These are phyloP conservation scores for Solidago caesia DNA, from an alignment of 129 eudicot genomes.

Conservation along the genomic window DNA sequence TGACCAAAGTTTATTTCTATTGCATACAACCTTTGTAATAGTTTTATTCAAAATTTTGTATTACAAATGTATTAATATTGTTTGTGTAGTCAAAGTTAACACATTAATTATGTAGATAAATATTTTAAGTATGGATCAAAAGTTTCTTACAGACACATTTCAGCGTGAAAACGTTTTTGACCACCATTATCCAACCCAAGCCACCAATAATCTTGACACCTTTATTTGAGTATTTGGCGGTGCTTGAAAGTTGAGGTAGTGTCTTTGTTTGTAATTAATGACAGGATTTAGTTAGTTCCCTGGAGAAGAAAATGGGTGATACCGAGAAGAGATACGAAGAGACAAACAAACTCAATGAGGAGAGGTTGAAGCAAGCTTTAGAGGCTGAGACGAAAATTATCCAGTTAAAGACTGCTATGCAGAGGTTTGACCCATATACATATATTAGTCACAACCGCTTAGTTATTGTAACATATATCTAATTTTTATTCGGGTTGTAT, in stretches of 20 bases:
- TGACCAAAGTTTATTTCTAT: not conserved
- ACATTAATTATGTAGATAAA: not conserved
- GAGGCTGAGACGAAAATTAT: slow-evolving; percentile 75
- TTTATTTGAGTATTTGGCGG: not conserved
- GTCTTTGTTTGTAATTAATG: slow-evolving; percentile 1
- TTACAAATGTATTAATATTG: not conserved
- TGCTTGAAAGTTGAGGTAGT: not conserved
- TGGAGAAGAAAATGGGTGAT: slow-evolving; percentile 69
- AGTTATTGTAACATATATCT: not conserved
- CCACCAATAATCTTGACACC: not conserved
- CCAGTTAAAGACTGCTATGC: slow-evolving; percentile 69
- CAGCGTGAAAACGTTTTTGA: not conserved
- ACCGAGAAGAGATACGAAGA: slow-evolving; percentile 78
- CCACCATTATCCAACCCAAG: not conserved
- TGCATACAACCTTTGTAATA: not conserved
- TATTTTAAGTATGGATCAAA: no score
- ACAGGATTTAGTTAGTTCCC: slow-evolving; percentile 64
- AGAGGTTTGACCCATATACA: slow-evolving; percentile 42
- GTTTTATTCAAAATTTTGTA: not conserved
- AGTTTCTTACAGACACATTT: no score
- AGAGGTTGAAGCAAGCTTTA: slow-evolving; percentile 69
- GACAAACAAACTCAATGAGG: slow-evolving; percentile 74
- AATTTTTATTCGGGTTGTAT: slow-evolving; percentile 15
- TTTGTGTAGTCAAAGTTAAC: not conserved
- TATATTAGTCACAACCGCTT: not conserved